Evolutionary conservation across 176 grass and related monocot genomes (phyloP), one percentile per base, ranked within the genome.

Genomic region (Cocos nucifera): DNA sequence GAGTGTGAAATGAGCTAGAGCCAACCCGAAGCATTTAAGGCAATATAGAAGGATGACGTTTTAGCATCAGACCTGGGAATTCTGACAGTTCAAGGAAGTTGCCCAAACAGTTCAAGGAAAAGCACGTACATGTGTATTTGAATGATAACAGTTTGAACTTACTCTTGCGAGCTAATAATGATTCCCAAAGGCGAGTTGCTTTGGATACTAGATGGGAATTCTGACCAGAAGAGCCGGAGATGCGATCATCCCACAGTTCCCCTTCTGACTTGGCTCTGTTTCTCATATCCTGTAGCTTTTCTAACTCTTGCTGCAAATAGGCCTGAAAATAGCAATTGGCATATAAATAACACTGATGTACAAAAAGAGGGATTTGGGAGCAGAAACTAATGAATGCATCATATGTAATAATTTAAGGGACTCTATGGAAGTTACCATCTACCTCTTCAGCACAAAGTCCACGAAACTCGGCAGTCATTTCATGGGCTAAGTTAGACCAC

Each of bases 371-470:
- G 10, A 44, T 44, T 44, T 44, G 35, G 10, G 35, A 44, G 35
- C 35, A 44, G 35, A 44, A 44, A 44, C 35, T 14, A 44, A 44
- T 44, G 35, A 44, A 44, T 44, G 35, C 35, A 44, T 44, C 35
- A 44, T 44, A 44, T 44, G 35, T 44, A 44, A 44, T 44, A 44
- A 14, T 44, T 44, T 27, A n/a, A 75, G 72, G n/a, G 27, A 78
- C 50, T 69, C 17, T 49, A 75, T 35, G 59, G 21, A 66, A 71
- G 49, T 49, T 82, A 67, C 24, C 22, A 19, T 68, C 30, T 82
- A 98, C 94, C 94, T 98, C 94, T 89, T 98, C 94, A 50, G 94
- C 94, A 81, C 88, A 93, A 62, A 98, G 88, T 77, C 94, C 86
- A 69, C 94, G 88, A 69, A 98, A 98, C 77, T 98, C 94, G 48